A percentile compares a stretch with the other conserved stretches of the same genome.
phyloP scores from a whole-genome alignment of 345 rosid species.

The Eucalyptus polybractea region DNA sequence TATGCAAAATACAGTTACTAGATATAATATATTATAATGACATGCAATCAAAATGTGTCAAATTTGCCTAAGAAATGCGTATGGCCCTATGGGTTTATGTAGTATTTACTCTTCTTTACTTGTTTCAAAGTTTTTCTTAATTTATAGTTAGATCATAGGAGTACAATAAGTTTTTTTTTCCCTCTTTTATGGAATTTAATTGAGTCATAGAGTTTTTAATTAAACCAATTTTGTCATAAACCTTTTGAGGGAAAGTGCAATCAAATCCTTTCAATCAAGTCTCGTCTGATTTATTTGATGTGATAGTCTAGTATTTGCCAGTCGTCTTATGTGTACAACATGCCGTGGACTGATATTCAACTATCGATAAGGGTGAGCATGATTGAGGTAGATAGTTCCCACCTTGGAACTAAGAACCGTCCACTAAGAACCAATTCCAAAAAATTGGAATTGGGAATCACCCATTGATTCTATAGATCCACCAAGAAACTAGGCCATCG shows the following conservation, averaged over 20 bases:
- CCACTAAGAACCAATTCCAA: too few species aligned
- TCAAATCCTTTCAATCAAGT: neutral
- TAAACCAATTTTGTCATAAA: neutral
- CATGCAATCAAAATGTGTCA: neutral
- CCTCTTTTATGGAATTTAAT: neutral
- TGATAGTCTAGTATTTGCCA: neutral
- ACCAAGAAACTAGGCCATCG: accelerated
- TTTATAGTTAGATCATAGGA: neutral
- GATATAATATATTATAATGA: neutral
- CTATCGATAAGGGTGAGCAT: neutral
- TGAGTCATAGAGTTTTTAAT: neutral
- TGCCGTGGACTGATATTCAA: neutral
- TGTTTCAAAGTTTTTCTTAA: neutral
- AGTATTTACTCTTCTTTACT: neutral
- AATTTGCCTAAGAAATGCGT: neutral
- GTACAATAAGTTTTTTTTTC: neutral
- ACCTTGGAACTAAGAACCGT: too few species aligned
- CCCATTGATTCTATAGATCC: too few species aligned
- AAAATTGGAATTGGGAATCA: too few species aligned
- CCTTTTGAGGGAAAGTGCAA: neutral
- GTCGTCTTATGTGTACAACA: neutral
- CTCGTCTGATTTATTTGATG: neutral
- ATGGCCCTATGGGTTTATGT: neutral
- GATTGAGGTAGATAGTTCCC: too few species aligned
- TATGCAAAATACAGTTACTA: neutral